Base-by-base conservation (phyloP, 2,329 filamentous ascomycete genomes). In the Dothideomycetes sp. region DNA sequence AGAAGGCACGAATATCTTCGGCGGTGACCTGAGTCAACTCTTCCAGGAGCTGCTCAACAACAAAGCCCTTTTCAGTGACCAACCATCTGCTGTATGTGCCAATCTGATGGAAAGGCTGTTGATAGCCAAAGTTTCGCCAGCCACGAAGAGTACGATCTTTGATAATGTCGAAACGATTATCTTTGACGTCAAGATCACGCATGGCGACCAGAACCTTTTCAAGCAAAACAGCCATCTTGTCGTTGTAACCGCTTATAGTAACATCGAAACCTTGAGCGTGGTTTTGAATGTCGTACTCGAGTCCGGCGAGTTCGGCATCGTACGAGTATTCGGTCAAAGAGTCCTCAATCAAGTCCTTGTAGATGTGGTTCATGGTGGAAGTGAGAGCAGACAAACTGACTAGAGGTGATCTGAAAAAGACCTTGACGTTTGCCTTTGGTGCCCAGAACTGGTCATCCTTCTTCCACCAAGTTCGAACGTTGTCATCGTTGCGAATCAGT, bases 381-480 rank as follows among this genome's bases (percentile, higher is more conserved):
- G 83, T 88, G 43, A 82, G 79, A 1, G 87, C 83, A 4, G 84
- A 87, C 1, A 84, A 74, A 57, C 78, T 80, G n/a, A 84, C 78
- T 32, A 94, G 64, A 0, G 87, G 83, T 45, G 81, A 94, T 52
- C 80, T 77, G 49, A 93, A 71, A 51, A 80, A 85, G 48, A 94
- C 76, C 49, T 87, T 76, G 13, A 96, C 68, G 45, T 87, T 91
- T 3, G 85, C 91, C 61, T 94, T 94, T 7, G 91, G 91, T 8
- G 96, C 91, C 88, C 89, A 96, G 63, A 96, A 98, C 0, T 81
- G 87, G 53, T 98, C 91, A 54, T 98, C 91, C 64, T 96, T 96
- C 69, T 98, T 98, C 70, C 80, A 95, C 91, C 91, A 98, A 3
- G 85, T 82, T 20, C 88, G 79, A 1, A 84, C 79, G 23, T 78